phyloP scores from a whole-genome alignment of 2,329 filamentous ascomycete genomes.

The Fusarium succisae region DNA sequence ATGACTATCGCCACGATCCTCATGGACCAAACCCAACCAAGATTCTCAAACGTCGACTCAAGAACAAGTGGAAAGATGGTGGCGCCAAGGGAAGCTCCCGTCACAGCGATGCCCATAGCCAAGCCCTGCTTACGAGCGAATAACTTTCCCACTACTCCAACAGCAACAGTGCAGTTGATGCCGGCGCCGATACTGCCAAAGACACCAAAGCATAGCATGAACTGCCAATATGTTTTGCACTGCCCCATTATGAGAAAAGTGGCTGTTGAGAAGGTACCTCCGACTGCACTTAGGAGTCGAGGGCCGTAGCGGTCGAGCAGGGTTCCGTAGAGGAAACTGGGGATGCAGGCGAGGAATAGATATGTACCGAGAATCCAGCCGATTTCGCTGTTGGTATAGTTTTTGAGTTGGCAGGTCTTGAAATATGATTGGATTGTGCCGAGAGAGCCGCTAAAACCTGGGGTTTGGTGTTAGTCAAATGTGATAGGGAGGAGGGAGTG shows the following conservation, averaged over 20 bases:
- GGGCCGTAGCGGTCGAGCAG: constrained; percentile 58
- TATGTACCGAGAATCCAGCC: constrained; percentile 59
- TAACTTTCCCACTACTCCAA: constrained; percentile 43
- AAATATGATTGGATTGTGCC: constrained; percentile 58
- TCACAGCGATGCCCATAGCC: constrained; percentile 22
- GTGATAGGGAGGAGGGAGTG: background rate
- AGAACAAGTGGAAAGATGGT: constrained; percentile 47
- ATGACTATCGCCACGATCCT: constrained; percentile 43
- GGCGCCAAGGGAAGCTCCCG: constrained; percentile 38
- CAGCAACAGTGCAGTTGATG: constrained; percentile 45
- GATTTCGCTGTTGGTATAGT: constrained; percentile 52
- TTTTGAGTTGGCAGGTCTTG: constrained; percentile 51
- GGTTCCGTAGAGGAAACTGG: constrained; percentile 57
- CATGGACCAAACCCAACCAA: constrained; percentile 47
- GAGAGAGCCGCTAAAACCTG: constrained; percentile 56
- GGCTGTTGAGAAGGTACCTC: constrained; percentile 46
- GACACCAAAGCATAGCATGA: constrained; percentile 54
- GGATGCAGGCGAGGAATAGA: constrained; percentile 49
- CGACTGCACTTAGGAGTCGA: constrained; percentile 48
- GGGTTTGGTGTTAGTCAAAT: background rate
- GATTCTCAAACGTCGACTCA: constrained; percentile 28
- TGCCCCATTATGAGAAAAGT: constrained; percentile 56
- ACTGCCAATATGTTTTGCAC: constrained; percentile 58
- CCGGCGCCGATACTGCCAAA: constrained; percentile 53
- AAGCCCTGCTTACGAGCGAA: constrained; percentile 23